Evolutionary conservation across 805 yeast genomes (phyloP).

Genomic region (Nakazawaea ambrosiae): DNA sequence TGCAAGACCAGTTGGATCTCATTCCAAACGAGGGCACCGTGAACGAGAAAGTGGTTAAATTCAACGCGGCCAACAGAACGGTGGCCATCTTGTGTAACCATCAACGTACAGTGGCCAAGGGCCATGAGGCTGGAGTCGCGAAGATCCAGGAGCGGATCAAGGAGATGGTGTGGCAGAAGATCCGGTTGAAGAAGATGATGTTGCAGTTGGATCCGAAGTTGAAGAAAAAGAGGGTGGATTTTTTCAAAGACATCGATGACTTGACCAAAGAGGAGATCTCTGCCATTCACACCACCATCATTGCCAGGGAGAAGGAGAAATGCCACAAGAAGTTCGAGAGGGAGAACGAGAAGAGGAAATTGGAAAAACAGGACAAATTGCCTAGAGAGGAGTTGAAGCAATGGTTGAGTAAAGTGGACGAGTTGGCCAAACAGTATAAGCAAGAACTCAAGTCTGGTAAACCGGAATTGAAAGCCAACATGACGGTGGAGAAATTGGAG

Average conservation of each 20-base stretch:
- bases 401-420: constrained; percentile 49
- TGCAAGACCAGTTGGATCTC: constrained; percentile 88
- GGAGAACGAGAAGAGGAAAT: constrained; percentile 68
- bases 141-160: constrained; percentile 70
- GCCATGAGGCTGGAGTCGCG: constrained; percentile 74
- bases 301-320: constrained; percentile 62
- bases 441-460: constrained; percentile 54
- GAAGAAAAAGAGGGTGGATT: constrained; percentile 44
- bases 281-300: constrained; percentile 48
- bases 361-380: constrained; percentile 46
- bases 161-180: constrained; percentile 81
- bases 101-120: constrained; percentile 86
- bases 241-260: constrained; percentile 63
- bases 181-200: constrained; percentile 65
- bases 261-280: constrained; percentile 58
- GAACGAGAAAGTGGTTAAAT: constrained; percentile 78
- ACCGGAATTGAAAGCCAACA: constrained; percentile 46
- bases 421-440: constrained; percentile 40
- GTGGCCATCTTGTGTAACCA: constrained; percentile 96
- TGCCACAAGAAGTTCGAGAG: constrained; percentile 57
- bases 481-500: constrained; percentile 61
- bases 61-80: constrained; percentile 91
- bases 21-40: constrained; percentile 84
- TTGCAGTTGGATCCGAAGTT: constrained; percentile 51
- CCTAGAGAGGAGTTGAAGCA: constrained; percentile 52